Conservation (phyloP, 1,284 basidiomycete genomes). For the Apiotrichum veenhuisii region DNA sequence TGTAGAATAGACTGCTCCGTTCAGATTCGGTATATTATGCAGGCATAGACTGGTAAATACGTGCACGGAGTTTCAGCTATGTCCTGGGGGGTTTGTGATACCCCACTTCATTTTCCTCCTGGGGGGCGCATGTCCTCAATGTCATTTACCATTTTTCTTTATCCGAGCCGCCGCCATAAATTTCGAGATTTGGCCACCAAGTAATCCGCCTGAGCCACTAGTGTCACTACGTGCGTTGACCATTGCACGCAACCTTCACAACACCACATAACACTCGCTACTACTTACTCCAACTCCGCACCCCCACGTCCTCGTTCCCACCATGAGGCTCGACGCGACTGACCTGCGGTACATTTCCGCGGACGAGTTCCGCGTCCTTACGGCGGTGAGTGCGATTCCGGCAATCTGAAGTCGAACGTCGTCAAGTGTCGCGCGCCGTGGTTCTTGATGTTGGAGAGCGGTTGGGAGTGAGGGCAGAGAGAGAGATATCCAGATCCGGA, state of each 20-base stretch:
- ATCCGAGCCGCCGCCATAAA: background rate
- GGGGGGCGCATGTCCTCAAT: background rate
- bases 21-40: background rate
- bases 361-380: conserved; percentile 92
- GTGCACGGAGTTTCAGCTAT: background rate
- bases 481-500: too few relatives aligned
- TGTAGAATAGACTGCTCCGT: background rate
- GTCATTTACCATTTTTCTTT: background rate
- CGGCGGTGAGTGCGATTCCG: conserved; percentile 76
- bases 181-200: background rate
- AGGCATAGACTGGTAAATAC: background rate
- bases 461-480: too few relatives aligned
- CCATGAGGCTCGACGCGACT: conserved; percentile 90
- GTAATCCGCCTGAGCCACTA: background rate
- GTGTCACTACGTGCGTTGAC: too few relatives aligned
- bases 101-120: too few relatives aligned
- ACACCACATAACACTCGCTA: too few relatives aligned
- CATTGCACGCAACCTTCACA: background rate
- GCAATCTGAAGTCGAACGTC: background rate
- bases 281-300: background rate
- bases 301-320: conserved; percentile 6
- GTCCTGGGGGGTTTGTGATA: background rate
- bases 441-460: too few relatives aligned
- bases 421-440: too few relatives aligned
- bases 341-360: conserved; percentile 88